A percentile compares a stretch with the other conserved stretches of the same genome.
These are phyloP conservation scores for Umbelopsis sp. DNA, from an alignment of 192 early-diverging fungal species.

Conservation along the genomic window DNA sequence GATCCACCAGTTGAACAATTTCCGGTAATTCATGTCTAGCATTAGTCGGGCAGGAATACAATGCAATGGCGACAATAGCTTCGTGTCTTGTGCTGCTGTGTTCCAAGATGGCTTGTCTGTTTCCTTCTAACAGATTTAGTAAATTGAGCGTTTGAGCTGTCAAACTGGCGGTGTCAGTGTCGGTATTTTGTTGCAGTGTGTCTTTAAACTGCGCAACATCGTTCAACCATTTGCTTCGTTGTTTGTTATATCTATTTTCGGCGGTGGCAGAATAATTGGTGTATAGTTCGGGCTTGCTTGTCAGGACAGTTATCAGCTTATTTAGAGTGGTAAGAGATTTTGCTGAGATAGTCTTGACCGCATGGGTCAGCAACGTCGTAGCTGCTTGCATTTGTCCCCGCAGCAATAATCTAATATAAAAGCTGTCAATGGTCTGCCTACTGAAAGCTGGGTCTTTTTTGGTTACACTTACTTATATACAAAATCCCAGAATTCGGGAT, in stretches of 20 bases:
- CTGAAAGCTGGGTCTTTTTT: neutral
- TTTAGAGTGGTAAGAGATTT: neutral
- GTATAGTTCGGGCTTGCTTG: neutral
- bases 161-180: neutral
- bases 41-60: constrained; percentile 53
- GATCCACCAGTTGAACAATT: constrained; percentile 6
- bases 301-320: constrained; percentile 12
- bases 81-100: constrained; percentile 54
- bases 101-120: constrained; percentile 42
- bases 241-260: constrained; percentile 7
- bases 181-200: neutral
- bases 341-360: constrained; percentile 5
- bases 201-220: neutral
- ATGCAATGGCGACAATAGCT: constrained; percentile 49
- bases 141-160: neutral
- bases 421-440: neutral
- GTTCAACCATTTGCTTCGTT: constrained; percentile 3
- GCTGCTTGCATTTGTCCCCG: constrained; percentile 3
- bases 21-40: constrained; percentile 29
- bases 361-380: neutral
- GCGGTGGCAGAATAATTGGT: neutral
- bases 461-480: constrained; percentile 11
- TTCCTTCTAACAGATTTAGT: constrained; percentile 28
- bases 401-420: neutral
- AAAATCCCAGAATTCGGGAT: constrained; percentile 16